Base-by-base conservation (phyloP, 1,139 yeast species). In the Yamadazyma pseudoaaseri region DNA sequence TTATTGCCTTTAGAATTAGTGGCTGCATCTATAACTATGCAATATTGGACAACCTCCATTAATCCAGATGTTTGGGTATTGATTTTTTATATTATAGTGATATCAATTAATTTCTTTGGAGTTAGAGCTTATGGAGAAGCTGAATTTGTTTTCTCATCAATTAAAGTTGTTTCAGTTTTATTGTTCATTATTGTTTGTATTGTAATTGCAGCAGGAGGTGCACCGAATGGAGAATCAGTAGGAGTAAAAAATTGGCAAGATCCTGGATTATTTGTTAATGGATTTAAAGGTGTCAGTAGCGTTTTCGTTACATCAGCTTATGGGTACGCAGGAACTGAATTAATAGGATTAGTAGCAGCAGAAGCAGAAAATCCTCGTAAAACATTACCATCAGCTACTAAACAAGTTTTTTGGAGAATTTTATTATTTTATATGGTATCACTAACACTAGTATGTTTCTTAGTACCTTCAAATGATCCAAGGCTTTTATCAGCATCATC, bases 381-480 rank as follows among this genome's bases (percentile, higher is more conserved):
- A 40, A 44, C 65, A 2, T 52, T 67, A 38, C 70, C 71, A 22
- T 62, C 49, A 44, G 72, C 73, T 20, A 65, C 61, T 43, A 66
- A 65, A 48, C 72, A 66, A 45, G 72, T 66, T 9, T 64, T 67
- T 46, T 65, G 71, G 70, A 62, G 73, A 55, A 67, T 67, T 41
- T 50, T 64, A 26, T 48, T 67, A 29, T 67, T 67, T 44, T 66
- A 67, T 45, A 51, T 67, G 42, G 58, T 63, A 15, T 59, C 71
- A 8, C 57, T 67, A 41, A 56, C 58, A 13, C 56, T 67, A 50
- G 57, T 67, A 35, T 62, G 68, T 22, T 58, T 58, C 35, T 54
- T 67, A 42, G 70, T 66, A 33, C 61, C 67, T 4, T 62, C 54
- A 49, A 48, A 51, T 36, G 65, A 62, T 36, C 25, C 37, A 5